Conservation (phyloP, 192 early-diverging fungal species). For the Rhizophagus prolifer region DNA sequence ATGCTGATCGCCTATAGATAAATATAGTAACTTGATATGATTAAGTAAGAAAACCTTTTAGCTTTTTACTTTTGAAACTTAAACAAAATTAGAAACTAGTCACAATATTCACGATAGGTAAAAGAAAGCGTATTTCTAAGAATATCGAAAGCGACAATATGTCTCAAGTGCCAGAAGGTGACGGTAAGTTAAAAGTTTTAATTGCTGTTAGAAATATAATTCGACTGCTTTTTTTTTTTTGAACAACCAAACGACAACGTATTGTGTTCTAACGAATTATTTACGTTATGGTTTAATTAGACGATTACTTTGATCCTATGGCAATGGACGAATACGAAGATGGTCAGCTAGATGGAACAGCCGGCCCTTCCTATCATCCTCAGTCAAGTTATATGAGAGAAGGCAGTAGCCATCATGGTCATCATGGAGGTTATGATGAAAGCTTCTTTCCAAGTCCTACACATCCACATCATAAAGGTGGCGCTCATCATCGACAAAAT, state of each 20-base stretch:
- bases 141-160: conserved; percentile 15
- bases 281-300: not conserved
- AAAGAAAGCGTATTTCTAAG: conserved; percentile 14
- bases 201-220: not conserved
- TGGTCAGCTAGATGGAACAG: not conserved
- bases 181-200: conserved; percentile 14
- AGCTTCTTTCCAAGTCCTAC: conserved; percentile 3
- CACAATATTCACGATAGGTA: conserved; percentile 17
- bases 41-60: not conserved
- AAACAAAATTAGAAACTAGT: not conserved
- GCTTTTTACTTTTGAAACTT: not conserved
- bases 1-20: too few species aligned
- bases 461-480: conserved; percentile 18
- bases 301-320: conserved; percentile 27
- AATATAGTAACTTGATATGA: too few species aligned
- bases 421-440: conserved; percentile 7
- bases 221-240: too few species aligned
- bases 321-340: conserved; percentile 27
- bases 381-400: conserved; percentile 13
- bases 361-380: conserved; percentile 7
- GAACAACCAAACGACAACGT: too few species aligned
- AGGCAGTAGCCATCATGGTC: not conserved
- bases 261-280: not conserved
- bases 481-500: conserved; percentile 26
- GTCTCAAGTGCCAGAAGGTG: conserved; percentile 28